Percentiles rank a stretch among this genome's conserved stretches.
These are phyloP conservation scores for Alternaria rosae DNA, from an alignment of 2,329 filamentous ascomycete genomes.

Conservation along the genomic window DNA sequence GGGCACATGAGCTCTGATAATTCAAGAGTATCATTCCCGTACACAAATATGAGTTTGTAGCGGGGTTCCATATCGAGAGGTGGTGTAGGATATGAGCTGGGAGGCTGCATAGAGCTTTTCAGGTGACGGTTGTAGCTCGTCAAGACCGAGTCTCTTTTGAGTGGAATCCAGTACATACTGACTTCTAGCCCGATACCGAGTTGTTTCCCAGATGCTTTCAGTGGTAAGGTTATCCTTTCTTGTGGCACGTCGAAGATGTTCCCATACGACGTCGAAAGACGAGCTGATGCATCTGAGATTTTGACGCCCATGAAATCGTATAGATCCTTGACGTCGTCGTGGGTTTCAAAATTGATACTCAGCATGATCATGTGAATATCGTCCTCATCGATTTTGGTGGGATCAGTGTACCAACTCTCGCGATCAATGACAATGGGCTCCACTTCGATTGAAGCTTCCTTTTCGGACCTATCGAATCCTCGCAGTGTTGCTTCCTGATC, in stretches of 20 bases:
- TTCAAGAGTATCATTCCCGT: slow-evolving; percentile 17
- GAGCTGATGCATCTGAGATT: slow-evolving; percentile 8
- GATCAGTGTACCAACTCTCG: slow-evolving; percentile 10
- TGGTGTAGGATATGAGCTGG: slow-evolving; percentile 15
- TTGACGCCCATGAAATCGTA: slow-evolving; percentile 30
- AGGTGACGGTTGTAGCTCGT: slow-evolving; percentile 34
- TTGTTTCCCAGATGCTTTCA: slow-evolving; percentile 10
- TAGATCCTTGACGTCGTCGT: slow-evolving; percentile 33
- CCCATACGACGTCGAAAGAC: slow-evolving; percentile 35
- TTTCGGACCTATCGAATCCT: slow-evolving; percentile 1
- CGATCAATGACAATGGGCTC: slow-evolving; percentile 30
- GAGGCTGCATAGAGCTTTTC: neutral
- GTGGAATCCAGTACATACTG: slow-evolving; percentile 30
- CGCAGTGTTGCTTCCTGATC: slow-evolving; percentile 10
- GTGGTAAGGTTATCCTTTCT: slow-evolving; percentile 15
- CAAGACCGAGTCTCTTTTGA: slow-evolving; percentile 19
- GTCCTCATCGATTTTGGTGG: neutral
- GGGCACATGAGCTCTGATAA: slow-evolving; percentile 23
- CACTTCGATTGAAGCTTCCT: slow-evolving; percentile 9
- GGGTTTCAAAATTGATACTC: slow-evolving; percentile 28
- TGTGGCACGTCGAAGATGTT: slow-evolving; percentile 37
- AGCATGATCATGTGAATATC: slow-evolving; percentile 20
- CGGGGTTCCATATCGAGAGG: slow-evolving; percentile 21
- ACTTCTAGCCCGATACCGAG: slow-evolving; percentile 34
- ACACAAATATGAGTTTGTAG: slow-evolving; percentile 20